phyloP scores from a whole-genome alignment of 2,329 filamentous ascomycete genomes.

The Elsinoe fawcettii region DNA sequence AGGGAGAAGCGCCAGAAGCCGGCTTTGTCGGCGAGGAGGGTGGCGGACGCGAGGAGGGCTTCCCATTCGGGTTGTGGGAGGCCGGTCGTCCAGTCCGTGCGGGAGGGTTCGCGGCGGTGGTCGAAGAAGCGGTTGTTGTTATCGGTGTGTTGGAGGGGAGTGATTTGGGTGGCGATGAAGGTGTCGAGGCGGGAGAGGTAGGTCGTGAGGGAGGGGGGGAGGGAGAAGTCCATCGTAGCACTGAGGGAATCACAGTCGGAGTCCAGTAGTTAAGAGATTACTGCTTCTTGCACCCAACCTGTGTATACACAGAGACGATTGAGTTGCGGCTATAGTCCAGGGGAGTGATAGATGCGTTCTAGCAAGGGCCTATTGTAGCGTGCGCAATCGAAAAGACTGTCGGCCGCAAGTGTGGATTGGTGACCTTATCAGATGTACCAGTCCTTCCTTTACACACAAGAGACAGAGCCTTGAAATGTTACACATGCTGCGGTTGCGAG shows the following conservation, averaged over 20 bases:
- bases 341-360: no score
- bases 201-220: conserved; percentile 43
- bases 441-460: no score
- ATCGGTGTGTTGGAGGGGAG: conserved; percentile 46
- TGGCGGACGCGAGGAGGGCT: conserved; percentile 43
- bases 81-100: conserved; percentile 54
- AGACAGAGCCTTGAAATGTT: no score
- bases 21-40: conserved; percentile 48
- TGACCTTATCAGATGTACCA: no score
- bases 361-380: no score
- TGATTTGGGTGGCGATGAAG: conserved; percentile 50
- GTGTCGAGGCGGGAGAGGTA: conserved; percentile 46
- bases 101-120: conserved; percentile 53
- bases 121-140: conserved; percentile 60
- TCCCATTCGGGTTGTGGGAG: conserved; percentile 55
- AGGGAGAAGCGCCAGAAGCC: conserved; percentile 55
- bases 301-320: no score
- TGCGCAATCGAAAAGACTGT: no score
- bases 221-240: conserved; percentile 46
- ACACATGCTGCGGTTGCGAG: neutral
- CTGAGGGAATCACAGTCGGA: neutral
- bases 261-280: no score
- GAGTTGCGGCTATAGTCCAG: no score
- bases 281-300: no score
- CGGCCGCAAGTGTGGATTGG: no score